phyloP scores from a whole-genome alignment of 139 green algal genomes.

The Chlamydomonas asymmetrica region DNA sequence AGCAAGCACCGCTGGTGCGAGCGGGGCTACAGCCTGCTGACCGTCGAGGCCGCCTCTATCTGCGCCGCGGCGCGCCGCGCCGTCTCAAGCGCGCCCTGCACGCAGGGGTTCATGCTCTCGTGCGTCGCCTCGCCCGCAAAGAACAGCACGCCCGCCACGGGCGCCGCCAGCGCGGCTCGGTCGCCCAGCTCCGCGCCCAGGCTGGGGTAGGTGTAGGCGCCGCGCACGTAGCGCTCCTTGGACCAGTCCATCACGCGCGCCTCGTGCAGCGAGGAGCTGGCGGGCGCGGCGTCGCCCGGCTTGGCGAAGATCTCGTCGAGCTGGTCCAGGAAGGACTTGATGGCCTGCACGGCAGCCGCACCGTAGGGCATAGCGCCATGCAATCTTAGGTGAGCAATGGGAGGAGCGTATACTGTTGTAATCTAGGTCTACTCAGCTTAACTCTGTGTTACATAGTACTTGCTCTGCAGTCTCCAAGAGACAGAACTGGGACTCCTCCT shows the following conservation, averaged over 20 bases:
- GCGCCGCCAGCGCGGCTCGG: slow-evolving; percentile 57
- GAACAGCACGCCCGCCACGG: slow-evolving; percentile 65
- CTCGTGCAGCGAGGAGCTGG: slow-evolving; percentile 43
- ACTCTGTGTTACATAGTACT: too few species aligned
- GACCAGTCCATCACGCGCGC: slow-evolving; percentile 73
- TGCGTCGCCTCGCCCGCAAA: slow-evolving; percentile 86
- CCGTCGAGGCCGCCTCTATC: slow-evolving; percentile 14
- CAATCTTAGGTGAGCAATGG: too few species aligned
- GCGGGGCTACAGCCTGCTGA: slow-evolving; percentile 49
- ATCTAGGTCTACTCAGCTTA: too few species aligned
- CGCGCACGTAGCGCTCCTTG: slow-evolving; percentile 59
- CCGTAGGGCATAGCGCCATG: too few species aligned
- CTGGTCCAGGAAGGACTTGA: slow-evolving; percentile 61
- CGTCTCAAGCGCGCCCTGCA: slow-evolving; percentile 79
- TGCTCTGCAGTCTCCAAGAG: too few species aligned
- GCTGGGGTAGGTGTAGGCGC: slow-evolving; percentile 79
- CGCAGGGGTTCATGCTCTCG: slow-evolving; percentile 78
- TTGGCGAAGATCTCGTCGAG: slow-evolving; percentile 77
- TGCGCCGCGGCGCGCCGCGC: slow-evolving; percentile 64
- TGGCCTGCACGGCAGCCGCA: slow-evolving; percentile 18
- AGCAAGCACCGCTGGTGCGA: too few species aligned
- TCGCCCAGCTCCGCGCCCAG: slow-evolving; percentile 56
- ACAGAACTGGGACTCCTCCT: too few species aligned
- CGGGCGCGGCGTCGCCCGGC: slow-evolving; percentile 34
- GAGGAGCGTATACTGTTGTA: too few species aligned